A percentile compares a stretch with the other conserved stretches of the same genome.
These are phyloP conservation scores for Geotrichum citri-aurantii DNA, from an alignment of 1,139 yeast species.

Conservation along the genomic window DNA sequence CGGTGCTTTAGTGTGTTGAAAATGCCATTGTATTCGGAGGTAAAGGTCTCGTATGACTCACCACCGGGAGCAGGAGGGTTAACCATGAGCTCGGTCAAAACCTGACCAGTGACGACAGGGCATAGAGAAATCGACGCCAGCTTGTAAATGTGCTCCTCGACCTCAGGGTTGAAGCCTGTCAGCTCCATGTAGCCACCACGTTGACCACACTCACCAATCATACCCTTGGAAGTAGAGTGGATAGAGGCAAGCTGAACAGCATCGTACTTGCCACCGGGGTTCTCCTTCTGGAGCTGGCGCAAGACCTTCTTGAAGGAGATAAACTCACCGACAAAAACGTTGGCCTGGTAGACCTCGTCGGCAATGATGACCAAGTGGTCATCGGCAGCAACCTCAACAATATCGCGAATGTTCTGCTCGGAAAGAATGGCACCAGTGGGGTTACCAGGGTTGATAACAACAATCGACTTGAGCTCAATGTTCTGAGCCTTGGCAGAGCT, in stretches of 20 bases:
- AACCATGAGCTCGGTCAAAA: slow-evolving; percentile 84
- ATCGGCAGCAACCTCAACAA: slow-evolving; percentile 74
- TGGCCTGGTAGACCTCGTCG: slow-evolving; percentile 97
- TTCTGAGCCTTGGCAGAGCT: slow-evolving; percentile 49
- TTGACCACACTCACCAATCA: slow-evolving; percentile 97
- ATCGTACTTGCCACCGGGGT: slow-evolving; percentile 50
- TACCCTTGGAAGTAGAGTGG: slow-evolving; percentile 95
- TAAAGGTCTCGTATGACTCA: slow-evolving; percentile 63
- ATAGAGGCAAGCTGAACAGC: slow-evolving; percentile 85
- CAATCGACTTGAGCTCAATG: slow-evolving; percentile 68
- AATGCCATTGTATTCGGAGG: slow-evolving; percentile 54
- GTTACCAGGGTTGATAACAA: slow-evolving; percentile 95
- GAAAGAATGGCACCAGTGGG: slow-evolving; percentile 88
- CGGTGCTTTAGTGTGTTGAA: slow-evolving; percentile 58
- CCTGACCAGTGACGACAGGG: slow-evolving; percentile 93
- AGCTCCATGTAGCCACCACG: slow-evolving; percentile 98
- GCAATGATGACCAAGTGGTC: slow-evolving; percentile 83
- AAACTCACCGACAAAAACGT: slow-evolving; percentile 59
- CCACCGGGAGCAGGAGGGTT: slow-evolving; percentile 82
- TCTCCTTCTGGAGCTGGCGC: slow-evolving; percentile 50
- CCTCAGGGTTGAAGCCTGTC: slow-evolving; percentile 67
- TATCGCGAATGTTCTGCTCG: slow-evolving; percentile 58
- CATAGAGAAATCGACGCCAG: slow-evolving; percentile 86
- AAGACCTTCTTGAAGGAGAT: slow-evolving; percentile 43
- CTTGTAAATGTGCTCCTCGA: slow-evolving; percentile 66